Percentiles rank a stretch among this genome's conserved stretches.
Conservation (phyloP, 139 green algal genomes). For the Tetratostichococcus sp. region DNA sequence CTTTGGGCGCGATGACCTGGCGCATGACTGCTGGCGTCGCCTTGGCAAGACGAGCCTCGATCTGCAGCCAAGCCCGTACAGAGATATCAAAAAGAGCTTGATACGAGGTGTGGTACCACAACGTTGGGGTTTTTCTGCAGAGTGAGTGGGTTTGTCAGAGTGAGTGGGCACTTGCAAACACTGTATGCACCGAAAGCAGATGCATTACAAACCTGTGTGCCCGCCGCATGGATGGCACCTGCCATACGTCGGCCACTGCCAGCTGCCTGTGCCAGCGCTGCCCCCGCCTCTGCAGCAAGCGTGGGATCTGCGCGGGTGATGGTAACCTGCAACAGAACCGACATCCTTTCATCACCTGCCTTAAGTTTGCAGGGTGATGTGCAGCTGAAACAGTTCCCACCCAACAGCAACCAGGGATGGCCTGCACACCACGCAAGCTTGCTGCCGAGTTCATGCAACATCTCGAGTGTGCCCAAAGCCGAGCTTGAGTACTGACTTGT, state of each 20-base stretch:
- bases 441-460: too few species aligned
- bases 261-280: too few species aligned
- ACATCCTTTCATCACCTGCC: neutral
- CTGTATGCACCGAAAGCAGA: too few species aligned
- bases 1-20: slow-evolving; percentile 31
- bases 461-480: too few species aligned
- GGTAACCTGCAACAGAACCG: neutral
- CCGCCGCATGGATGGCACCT: slow-evolving; percentile 30
- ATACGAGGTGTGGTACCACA: too few species aligned
- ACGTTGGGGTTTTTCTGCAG: too few species aligned
- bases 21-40: slow-evolving; percentile 19
- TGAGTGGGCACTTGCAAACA: too few species aligned
- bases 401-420: too few species aligned
- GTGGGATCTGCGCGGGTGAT: slow-evolving; percentile 12
- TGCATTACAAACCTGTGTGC: slow-evolving; percentile 18
- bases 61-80: slow-evolving; percentile 2
- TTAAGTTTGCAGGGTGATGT: neutral
- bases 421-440: too few species aligned
- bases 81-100: too few species aligned
- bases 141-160: too few species aligned
- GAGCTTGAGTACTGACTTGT: neutral
- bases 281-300: neutral
- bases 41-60: slow-evolving; percentile 17
- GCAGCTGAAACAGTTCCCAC: neutral
- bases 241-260: neutral